Conservation (phyloP, 1,284 basidiomycete species). For the Paramarasmius palmivorus region DNA sequence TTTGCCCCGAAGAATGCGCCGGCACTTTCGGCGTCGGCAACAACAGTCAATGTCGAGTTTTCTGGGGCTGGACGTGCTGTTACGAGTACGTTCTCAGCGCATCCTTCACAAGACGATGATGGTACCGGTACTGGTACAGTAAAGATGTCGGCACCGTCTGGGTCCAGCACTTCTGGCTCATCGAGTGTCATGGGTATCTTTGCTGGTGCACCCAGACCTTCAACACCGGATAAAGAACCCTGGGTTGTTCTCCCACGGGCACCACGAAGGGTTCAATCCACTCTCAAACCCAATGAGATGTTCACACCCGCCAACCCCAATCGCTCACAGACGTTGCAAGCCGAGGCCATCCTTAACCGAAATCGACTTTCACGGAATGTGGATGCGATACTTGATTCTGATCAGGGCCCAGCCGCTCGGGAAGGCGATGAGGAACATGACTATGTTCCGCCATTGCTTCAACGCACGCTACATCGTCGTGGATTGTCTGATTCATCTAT, state of each 20-base stretch:
- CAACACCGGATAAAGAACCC: slow-evolving; percentile 45
- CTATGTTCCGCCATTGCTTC: slow-evolving; percentile 47
- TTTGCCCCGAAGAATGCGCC: slow-evolving; percentile 73
- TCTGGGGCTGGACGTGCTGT: slow-evolving; percentile 74
- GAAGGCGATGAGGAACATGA: slow-evolving; percentile 41
- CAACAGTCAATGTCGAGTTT: slow-evolving; percentile 93
- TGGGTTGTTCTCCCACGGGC: slow-evolving; percentile 66
- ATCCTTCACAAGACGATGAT: not conserved
- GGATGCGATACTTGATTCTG: slow-evolving; percentile 75
- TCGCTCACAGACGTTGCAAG: not conserved
- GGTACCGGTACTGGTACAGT: not conserved
- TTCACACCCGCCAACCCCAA: slow-evolving; percentile 15
- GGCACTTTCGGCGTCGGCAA: slow-evolving; percentile 81
- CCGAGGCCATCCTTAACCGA: not conserved
- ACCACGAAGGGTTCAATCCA: slow-evolving; percentile 36
- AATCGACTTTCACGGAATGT: slow-evolving; percentile 59
- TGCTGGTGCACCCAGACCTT: slow-evolving; percentile 66
- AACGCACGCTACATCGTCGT: slow-evolving; percentile 72
- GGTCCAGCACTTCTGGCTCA: slow-evolving; percentile 19
- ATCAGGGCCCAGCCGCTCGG: slow-evolving; percentile 27
- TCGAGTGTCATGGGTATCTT: slow-evolving; percentile 74
- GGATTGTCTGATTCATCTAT: slow-evolving; percentile 91
- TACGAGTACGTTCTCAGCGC: slow-evolving; percentile 46
- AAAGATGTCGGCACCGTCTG: not conserved
- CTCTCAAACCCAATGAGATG: slow-evolving; percentile 25